Base-by-base conservation (phyloP, 495 filamentous ascomycete genomes). In the Aspergillus asperescens region DNA sequence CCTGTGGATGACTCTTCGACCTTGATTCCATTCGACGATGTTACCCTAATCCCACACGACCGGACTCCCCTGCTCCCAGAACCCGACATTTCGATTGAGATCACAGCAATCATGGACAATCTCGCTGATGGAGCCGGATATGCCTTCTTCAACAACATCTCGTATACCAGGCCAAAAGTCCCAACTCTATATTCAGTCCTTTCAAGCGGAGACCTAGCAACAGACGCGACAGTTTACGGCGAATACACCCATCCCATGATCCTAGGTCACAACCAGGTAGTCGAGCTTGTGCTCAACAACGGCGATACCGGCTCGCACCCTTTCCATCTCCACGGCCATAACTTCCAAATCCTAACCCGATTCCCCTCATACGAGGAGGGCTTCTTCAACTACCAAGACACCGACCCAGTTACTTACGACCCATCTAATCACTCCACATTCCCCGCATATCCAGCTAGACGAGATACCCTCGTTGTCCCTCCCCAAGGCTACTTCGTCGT, bases 261-360 rank as follows among this genome's bases (percentile, higher is more conserved):
- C 7, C 75, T 94, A 0, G 71, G 81, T 0, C 79, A 85, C 42
- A 77, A 77, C 39, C 71, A 93, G 20, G 68, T 89, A 6, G 77
- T 94, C 40, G 84, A 95, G 43, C 83, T 95, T 34, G 70, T 91
- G 19, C 61, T 95, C 7, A 93, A 93, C 78, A 95, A 93, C 62
- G 60, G 76, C 10, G 87, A 90, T 56, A 60, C 77, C 0, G 86
- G 86, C 38, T 80, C 76, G 15, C 89, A 95, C 63, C 90, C 90
- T 0, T 93, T 93, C 77, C 88, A 95, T 72, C 73, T 94, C 2
- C 89, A 95, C 75, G 90, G 89, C 1, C 90, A 94, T 69, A 78
- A 82, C 52, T 93, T 91, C 72, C 89, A 93, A 60, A 69, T 89
- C 5, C 63, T 89, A 29, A 68, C 71, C 22, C 80, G 85, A 1